Evolutionary conservation across 116 monocot species (phyloP).

Genomic region (Cymodocea nodosa): DNA sequence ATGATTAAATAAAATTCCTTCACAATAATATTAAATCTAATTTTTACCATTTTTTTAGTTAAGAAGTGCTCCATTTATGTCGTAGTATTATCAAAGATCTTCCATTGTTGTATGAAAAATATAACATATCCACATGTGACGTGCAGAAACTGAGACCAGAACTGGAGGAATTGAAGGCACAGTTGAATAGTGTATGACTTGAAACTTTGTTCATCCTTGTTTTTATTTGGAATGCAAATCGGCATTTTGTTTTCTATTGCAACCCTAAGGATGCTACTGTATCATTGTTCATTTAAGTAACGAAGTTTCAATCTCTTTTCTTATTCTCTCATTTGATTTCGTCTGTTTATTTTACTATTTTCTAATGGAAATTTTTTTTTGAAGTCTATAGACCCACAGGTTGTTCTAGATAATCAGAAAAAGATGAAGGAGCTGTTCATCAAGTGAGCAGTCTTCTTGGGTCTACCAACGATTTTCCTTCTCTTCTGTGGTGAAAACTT

Average conservation of each 20-base stretch:
- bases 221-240: neutral
- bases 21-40: too few relatives aligned
- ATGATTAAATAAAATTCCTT: too few relatives aligned
- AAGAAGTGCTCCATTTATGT: too few relatives aligned
- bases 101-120: too few relatives aligned
- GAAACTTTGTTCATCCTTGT: neutral
- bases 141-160: conserved; percentile 12
- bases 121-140: neutral
- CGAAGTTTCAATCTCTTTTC: neutral
- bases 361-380: neutral
- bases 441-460: conserved; percentile 1
- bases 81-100: too few relatives aligned
- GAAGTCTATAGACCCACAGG: conserved; percentile 11
- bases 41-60: too few relatives aligned
- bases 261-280: neutral
- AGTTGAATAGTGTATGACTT: conserved; percentile 10
- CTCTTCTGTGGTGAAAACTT: neutral
- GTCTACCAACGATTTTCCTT: neutral
- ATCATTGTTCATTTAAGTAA: neutral
- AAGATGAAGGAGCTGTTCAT: conserved; percentile 9
- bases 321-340: neutral
- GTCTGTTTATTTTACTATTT: neutral
- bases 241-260: neutral
- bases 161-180: conserved; percentile 8
- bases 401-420: conserved; percentile 9